phyloP scores from a whole-genome alignment of 352 stramenopile genomes.

The Phytophthora parvispora region DNA sequence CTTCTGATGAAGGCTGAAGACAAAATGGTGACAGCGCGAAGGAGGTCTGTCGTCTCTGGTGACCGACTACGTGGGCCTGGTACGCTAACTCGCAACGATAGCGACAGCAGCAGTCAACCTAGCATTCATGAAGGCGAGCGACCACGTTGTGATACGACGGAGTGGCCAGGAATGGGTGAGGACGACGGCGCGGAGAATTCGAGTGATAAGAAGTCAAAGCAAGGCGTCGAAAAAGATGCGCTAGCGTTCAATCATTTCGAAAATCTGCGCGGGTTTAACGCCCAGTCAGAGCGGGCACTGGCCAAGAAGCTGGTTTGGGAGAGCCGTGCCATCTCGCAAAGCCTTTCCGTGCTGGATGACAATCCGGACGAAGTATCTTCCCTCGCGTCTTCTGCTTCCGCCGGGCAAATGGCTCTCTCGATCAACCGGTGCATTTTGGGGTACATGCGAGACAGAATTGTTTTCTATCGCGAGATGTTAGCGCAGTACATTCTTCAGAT shows the following conservation, averaged over 20 bases:
- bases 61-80: slow-evolving; percentile 34
- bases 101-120: slow-evolving; percentile 37
- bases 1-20: slow-evolving; percentile 74
- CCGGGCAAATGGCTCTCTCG: slow-evolving; percentile 71
- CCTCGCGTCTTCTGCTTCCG: slow-evolving; percentile 29
- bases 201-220: slow-evolving; percentile 45
- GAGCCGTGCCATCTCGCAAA: slow-evolving; percentile 69
- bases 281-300: slow-evolving; percentile 48
- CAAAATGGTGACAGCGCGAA: slow-evolving; percentile 47
- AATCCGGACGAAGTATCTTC: slow-evolving; percentile 33
- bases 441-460: slow-evolving; percentile 96
- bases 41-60: slow-evolving; percentile 24
- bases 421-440: slow-evolving; percentile 95
- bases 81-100: slow-evolving; percentile 31
- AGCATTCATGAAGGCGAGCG: slow-evolving; percentile 22
- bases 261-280: slow-evolving; percentile 66
- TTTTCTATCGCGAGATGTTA: slow-evolving; percentile 95
- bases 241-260: slow-evolving; percentile 78
- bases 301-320: slow-evolving; percentile 77
- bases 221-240: slow-evolving; percentile 53
- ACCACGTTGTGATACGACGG: slow-evolving; percentile 54
- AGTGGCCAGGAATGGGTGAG: slow-evolving; percentile 45
- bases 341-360: slow-evolving; percentile 69
- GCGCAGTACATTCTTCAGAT: slow-evolving; percentile 96
- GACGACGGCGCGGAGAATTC: slow-evolving; percentile 40